Evolutionary conservation across 2,329 filamentous ascomycete genomes (phyloP).

Genomic region (Aspergillus thermomutatus): DNA sequence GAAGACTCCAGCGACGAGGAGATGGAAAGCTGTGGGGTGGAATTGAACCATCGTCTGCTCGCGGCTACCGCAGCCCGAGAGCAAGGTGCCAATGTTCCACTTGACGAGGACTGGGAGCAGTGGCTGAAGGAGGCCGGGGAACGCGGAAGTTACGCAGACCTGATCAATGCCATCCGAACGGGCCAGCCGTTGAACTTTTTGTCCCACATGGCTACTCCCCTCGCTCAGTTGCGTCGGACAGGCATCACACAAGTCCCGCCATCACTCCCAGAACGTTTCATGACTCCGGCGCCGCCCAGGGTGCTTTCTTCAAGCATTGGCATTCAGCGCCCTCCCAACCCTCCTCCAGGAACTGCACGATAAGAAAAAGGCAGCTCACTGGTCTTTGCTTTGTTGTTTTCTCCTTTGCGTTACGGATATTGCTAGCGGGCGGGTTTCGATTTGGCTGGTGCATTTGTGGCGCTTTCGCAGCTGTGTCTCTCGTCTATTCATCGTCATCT

Average conservation of each 20-base stretch:
- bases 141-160: constrained; percentile 43
- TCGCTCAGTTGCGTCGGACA: constrained; percentile 14
- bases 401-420: constrained; percentile 8
- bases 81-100: constrained; percentile 43
- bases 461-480: constrained; percentile 21
- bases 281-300: constrained; percentile 20
- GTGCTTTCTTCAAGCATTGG: constrained; percentile 19
- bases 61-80: constrained; percentile 53
- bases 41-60: constrained; percentile 50
- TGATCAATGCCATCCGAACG: constrained; percentile 38
- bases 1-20: constrained; percentile 46
- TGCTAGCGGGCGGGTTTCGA: constrained; percentile 4
- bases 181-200: constrained; percentile 32
- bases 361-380: constrained; percentile 17
- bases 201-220: constrained; percentile 23
- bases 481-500: neutral
- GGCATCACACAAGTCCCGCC: constrained; percentile 13
- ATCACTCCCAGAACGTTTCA: constrained; percentile 20
- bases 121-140: constrained; percentile 57
- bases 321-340: constrained; percentile 21
- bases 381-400: constrained; percentile 7
- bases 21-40: constrained; percentile 51
- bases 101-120: constrained; percentile 53
- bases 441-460: constrained; percentile 18
- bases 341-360: constrained; percentile 25